These are phyloP conservation scores for Eutrema heterophyllum DNA, from an alignment of 345 rosid genomes.

Conservation along the genomic window DNA sequence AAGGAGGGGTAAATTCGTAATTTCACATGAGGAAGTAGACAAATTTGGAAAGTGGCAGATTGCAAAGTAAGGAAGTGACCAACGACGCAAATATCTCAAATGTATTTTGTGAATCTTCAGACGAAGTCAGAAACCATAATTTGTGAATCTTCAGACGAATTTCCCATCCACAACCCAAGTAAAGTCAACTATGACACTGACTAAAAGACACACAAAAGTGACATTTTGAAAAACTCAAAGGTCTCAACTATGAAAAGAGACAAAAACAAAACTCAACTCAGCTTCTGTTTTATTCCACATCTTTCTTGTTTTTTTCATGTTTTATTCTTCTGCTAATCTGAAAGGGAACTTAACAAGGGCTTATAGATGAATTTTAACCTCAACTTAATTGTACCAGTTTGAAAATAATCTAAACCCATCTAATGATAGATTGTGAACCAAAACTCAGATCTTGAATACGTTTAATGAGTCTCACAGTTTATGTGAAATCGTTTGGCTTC, in stretches of 20 bases:
- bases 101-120: not conserved
- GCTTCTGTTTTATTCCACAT: slow-evolving; percentile 5
- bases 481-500: slow-evolving; percentile 55
- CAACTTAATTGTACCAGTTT: not conserved
- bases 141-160: not conserved
- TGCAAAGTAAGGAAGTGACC: no score
- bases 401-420: not conserved
- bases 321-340: not conserved
- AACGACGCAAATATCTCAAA: no score
- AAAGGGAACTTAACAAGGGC: not conserved
- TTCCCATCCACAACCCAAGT: not conserved
- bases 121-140: not conserved
- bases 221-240: not conserved
- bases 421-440: not conserved
- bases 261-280: slow-evolving; percentile 1
- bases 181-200: not conserved
- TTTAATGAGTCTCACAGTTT: not conserved
- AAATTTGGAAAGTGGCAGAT: no score
- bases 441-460: not conserved
- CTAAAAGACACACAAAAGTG: not conserved
- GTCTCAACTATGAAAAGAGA: slow-evolving; percentile 2
- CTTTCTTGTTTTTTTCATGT: not conserved
- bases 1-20: no score
- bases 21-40: no score
- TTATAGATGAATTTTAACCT: not conserved